Evolutionary conservation across 2,329 filamentous ascomycete species (phyloP), one percentile per base, ranked within the genome.

Genomic region (Diaporthe sp.): DNA sequence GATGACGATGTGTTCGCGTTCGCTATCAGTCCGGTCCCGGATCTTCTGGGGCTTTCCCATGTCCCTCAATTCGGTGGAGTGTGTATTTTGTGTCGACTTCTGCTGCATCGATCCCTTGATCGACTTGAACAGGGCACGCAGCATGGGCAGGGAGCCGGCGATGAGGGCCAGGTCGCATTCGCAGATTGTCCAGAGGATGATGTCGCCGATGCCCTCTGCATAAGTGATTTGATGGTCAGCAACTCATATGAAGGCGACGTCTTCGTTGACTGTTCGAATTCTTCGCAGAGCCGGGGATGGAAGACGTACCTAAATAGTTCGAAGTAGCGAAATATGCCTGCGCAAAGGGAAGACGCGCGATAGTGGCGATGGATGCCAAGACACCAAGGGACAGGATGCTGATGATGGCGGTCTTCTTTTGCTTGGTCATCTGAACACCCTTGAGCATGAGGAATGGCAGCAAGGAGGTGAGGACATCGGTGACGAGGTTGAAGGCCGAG

Each of bases 71-170:
- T 55, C 70, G 13, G 56, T 35, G 12, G 44, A 42, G 44, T 35
- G 15, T 5, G 56, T 53, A 7, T 55, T 39, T 2, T n/a, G 51
- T 27, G 19, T 39, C 44, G 44, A 65, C 32, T 71, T 65, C 42
- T 17, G n/a, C 32, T 53, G 56, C 12, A 42, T n/a, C 5, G 35
- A 39, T 8, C 50, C 56, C 42, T 53, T 50, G 17, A 53, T 63
- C 1, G 27, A 17, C 42, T 74, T 72, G 53, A 75, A 56, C 27
- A 76, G 56, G 17, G 50, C 59, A 22, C 73, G 51, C 15, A 76
- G 39, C 75, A 76, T 76, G 17, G 74, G 74, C 4, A 76, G 56
- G 13, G 75, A 76, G 3, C 75, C 75, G 19, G 75, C 75, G 13
- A 76, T 76, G 15, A 76, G 39, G 17, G 71, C 75, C 1, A 75